Percentiles rank a stretch among this genome's conserved stretches.
Evolutionary conservation across 257 asterid species (phyloP).

Genomic region (Scutellaria barbata): DNA sequence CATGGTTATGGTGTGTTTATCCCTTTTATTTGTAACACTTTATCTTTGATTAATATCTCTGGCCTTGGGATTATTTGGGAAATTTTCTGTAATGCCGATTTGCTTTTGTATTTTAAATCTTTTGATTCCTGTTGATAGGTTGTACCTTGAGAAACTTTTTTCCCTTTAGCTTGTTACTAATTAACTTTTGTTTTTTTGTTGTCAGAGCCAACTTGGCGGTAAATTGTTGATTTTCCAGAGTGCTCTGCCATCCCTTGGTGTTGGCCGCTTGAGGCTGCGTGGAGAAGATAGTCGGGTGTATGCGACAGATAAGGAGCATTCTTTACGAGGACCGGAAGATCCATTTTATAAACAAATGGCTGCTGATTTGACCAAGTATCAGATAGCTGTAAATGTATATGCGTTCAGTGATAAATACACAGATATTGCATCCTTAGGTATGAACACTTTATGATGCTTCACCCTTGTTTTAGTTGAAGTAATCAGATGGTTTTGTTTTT

Average conservation of each 20-base stretch:
- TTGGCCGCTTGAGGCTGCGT: conserved; percentile 91
- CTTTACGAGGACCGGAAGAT: conserved; percentile 86
- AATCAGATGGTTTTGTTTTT: not conserved
- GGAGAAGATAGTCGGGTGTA: conserved; percentile 84
- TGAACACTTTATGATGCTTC: conserved; percentile 15
- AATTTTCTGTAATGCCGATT: conserved; percentile 13
- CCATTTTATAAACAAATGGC: conserved; percentile 99
- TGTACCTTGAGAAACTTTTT: conserved; percentile 24
- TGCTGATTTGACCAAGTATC: conserved; percentile 97
- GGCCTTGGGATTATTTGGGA: conserved; percentile 5
- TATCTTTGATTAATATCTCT: conserved; percentile 10
- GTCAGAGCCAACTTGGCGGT: conserved; percentile 96
- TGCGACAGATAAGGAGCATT: conserved; percentile 94
- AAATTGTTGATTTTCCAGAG: conserved; percentile 93
- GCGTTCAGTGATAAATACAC: conserved; percentile 92
- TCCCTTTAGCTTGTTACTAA: conserved; percentile 35
- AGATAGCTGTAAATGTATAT: conserved; percentile 90
- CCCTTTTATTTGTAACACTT: conserved; percentile 32
- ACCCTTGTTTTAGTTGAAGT: conserved; percentile 11
- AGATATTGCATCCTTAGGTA: conserved; percentile 95
- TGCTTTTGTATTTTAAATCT: conserved; percentile 6
- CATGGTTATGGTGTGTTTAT: conserved; percentile 85
- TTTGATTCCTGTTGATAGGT: conserved; percentile 11
- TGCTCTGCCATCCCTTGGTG: conserved; percentile 92
- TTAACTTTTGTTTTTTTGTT: conserved; percentile 39